Evolutionary conservation across 139 green algal species (phyloP).

Genomic region (Micractinium sp.): DNA sequence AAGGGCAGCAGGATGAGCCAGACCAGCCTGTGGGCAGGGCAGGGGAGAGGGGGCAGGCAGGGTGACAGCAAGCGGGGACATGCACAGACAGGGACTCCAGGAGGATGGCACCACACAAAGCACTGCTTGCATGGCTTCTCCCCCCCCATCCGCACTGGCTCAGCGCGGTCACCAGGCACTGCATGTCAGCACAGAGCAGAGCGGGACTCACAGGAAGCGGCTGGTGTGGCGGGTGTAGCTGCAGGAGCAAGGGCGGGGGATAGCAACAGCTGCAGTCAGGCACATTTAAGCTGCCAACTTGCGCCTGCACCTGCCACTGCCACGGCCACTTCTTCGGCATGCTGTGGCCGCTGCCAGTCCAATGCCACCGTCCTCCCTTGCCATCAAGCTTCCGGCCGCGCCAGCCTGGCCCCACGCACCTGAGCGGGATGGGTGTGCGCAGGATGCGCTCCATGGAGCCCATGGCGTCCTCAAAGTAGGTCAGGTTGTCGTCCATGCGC

Average conservation of each 20-base stretch:
- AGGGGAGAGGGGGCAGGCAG: not conserved
- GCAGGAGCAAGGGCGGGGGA: not conserved
- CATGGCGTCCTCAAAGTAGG: slow-evolving; percentile 73
- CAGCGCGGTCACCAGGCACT: too few relatives aligned
- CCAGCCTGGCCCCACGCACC: not conserved
- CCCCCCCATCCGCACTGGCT: too few relatives aligned
- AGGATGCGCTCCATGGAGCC: slow-evolving; percentile 80
- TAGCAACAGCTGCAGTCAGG: not conserved
- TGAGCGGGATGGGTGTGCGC: slow-evolving; percentile 80
- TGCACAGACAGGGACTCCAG: not conserved
- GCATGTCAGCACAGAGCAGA: slow-evolving; percentile 1
- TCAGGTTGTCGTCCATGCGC: slow-evolving; percentile 68
- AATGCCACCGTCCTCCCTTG: not conserved
- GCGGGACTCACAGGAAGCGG: slow-evolving; percentile 69
- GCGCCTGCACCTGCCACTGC: not conserved
- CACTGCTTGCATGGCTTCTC: not conserved
- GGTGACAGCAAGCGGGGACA: not conserved
- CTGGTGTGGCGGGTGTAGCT: slow-evolving; percentile 68
- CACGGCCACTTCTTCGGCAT: not conserved
- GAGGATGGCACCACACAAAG: not conserved
- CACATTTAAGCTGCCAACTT: not conserved
- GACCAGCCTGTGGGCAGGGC: slow-evolving; percentile 7
- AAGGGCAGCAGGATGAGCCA: slow-evolving; percentile 44
- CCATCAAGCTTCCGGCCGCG: not conserved
- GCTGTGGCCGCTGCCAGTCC: too few relatives aligned